Base-by-base conservation (phyloP, 192 early-diverging fungal genomes). In the Linnemannia hyalina region DNA sequence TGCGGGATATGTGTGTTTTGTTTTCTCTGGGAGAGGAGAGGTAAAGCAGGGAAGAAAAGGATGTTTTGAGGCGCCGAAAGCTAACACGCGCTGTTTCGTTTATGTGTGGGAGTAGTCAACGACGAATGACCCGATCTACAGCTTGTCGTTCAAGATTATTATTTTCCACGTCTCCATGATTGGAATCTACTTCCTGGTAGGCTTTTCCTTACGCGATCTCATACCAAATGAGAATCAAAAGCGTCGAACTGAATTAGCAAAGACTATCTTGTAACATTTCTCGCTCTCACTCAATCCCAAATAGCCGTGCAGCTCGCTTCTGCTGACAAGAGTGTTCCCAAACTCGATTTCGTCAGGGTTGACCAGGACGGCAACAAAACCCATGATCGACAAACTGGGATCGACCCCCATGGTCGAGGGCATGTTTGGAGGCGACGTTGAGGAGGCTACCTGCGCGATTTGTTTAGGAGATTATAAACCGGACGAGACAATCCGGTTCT, bases 371-470 rank as follows among this genome's bases (percentile, higher is more conserved):
- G 84, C 84, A 29, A 86, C 84, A 54, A 86, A 86, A 32, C 79
- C 79, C 54, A 86, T 86, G 84, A 86, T 86, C 46, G 84, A 80
- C 63, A 80, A 86, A 38, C 46, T 86, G 15, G 75, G 79, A 36
- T 77, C 84, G 0, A 78, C 74, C 3, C 65, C 65, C 15, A 86
- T 86, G 84, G 81, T 76, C 1, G 84, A 86, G 38, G 84, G 79
- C 55, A 72, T 86, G 75, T 86, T 86, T 75, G 84, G 79, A 38
- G 52, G 63, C 7, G 84, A 86, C 13, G 75, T 79, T 4, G 84
- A 86, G n/a, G 84, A 86, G 46, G 84, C 84, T 6, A 81, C 65
- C 7, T 88, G 88, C 55, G 81, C 88, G 4, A 88, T 88, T 36
- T 88, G 88, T 68, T 57, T 88, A 2, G 88, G 88, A 29, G 80